A percentile compares a stretch with the other conserved stretches of the same genome.
phyloP scores from a whole-genome alignment of 2,329 filamentous ascomycete genomes.

The Talaromyces sp. region DNA sequence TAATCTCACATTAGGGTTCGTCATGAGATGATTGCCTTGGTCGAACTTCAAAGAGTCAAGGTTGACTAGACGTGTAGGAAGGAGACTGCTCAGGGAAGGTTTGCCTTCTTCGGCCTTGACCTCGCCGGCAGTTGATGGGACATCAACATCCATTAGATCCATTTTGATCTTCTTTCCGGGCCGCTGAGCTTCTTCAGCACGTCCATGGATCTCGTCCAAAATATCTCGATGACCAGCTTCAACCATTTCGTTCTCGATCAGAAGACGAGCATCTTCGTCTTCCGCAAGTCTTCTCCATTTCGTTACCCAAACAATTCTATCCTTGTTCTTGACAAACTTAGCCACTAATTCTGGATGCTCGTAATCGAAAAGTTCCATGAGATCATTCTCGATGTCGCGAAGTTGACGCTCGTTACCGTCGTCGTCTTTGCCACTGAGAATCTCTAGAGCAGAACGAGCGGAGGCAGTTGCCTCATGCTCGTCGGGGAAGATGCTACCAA shows the following conservation, averaged over 20 bases:
- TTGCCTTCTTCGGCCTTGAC: constrained; percentile 47
- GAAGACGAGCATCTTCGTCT: constrained; percentile 65
- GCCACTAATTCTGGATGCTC: constrained; percentile 91
- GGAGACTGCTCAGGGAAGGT: constrained; percentile 67
- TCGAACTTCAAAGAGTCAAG: constrained; percentile 95
- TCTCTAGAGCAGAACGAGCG: constrained; percentile 75
- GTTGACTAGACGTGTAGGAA: constrained; percentile 84
- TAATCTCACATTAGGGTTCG: constrained; percentile 91
- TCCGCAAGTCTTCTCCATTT: constrained; percentile 78
- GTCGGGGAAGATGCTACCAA: constrained; percentile 82
- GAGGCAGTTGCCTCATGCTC: constrained; percentile 92
- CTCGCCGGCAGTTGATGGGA: constrained; percentile 56
- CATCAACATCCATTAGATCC: constrained; percentile 80
- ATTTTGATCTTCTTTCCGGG: constrained; percentile 78
- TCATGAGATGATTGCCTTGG: constrained; percentile 98
- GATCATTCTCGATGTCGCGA: constrained; percentile 92
- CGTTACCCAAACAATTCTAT: constrained; percentile 95
- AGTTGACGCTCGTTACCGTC: constrained; percentile 79
- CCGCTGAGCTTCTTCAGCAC: constrained; percentile 56
- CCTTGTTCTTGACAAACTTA: constrained; percentile 83
- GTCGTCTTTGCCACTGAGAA: constrained; percentile 69
- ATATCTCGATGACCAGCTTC: constrained; percentile 83
- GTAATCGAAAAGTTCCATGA: constrained; percentile 98
- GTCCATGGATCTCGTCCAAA: constrained; percentile 79
- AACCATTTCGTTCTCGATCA: constrained; percentile 85